phyloP scores from a whole-genome alignment of 73 alveolate species.

The Urostyla sp. region DNA sequence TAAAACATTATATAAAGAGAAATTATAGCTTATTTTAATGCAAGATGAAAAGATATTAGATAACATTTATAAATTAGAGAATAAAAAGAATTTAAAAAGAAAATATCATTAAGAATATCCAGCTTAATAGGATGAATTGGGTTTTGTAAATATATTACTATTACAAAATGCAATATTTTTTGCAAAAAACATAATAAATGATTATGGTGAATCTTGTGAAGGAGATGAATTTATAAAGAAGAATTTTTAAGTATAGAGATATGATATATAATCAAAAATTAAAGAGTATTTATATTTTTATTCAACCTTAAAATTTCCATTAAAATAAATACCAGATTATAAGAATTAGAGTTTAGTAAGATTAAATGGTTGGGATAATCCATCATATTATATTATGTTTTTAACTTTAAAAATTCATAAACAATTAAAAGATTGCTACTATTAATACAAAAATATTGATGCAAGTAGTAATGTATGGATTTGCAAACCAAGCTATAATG shows the following conservation, averaged over 20 bases:
- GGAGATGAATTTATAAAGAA: conserved; percentile 39
- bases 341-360: not conserved
- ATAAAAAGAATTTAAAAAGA: conserved; percentile 46
- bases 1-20: conserved; percentile 25
- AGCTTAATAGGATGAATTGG: not conserved
- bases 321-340: not conserved
- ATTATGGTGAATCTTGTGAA: not conserved
- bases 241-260: not conserved
- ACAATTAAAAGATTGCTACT: not conserved
- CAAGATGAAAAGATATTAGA: not conserved
- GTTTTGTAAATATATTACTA: conserved; percentile 14
- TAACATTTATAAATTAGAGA: not conserved
- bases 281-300: not conserved
- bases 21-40: not conserved
- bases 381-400: conserved; percentile 37
- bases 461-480: conserved; percentile 90
- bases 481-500: conserved; percentile 90
- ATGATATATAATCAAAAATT: not conserved
- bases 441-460: conserved; percentile 54
- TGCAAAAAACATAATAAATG: not conserved
- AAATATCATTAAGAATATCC: not conserved
- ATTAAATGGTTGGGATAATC: conserved; percentile 63
- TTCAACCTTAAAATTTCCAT: conserved; percentile 5
- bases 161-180: conserved; percentile 20
- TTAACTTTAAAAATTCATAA: conserved; percentile 43